Conservation (phyloP, 352 stramenopile genomes). For the Phytophthora chlamydospora region DNA sequence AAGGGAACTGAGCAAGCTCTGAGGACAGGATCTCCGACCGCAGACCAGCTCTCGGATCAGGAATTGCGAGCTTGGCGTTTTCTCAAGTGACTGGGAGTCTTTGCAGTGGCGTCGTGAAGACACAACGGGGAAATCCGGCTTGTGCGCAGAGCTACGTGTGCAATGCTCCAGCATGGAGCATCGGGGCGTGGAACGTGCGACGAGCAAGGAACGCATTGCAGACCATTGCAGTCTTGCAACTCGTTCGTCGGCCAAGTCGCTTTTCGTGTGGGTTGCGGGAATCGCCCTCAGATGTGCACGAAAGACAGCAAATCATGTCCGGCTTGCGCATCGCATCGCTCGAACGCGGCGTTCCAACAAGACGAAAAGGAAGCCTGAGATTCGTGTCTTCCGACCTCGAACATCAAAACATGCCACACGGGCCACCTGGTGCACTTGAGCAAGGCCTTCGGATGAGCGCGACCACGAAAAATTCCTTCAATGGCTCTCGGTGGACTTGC, state of each 20-base stretch:
- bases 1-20: background rate
- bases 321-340: slow-evolving; percentile 10
- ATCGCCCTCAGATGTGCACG: slow-evolving; percentile 32
- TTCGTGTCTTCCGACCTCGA: slow-evolving; percentile 18
- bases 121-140: slow-evolving; percentile 16
- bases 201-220: background rate
- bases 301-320: slow-evolving; percentile 33
- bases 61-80: slow-evolving; percentile 17
- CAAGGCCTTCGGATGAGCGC: background rate
- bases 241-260: slow-evolving; percentile 15
- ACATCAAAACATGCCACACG: slow-evolving; percentile 15
- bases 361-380: slow-evolving; percentile 7
- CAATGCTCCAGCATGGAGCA: slow-evolving; percentile 32
- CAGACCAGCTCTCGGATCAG: slow-evolving; percentile 15
- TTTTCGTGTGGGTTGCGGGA: slow-evolving; percentile 33
- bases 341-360: slow-evolving; percentile 5
- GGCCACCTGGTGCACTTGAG: slow-evolving; percentile 1
- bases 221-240: too few species aligned
- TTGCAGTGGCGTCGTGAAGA: background rate
- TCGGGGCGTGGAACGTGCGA: slow-evolving; percentile 28
- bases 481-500: slow-evolving; percentile 18
- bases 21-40: background rate
- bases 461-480: slow-evolving; percentile 17
- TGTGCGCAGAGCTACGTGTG: slow-evolving; percentile 22
- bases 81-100: slow-evolving; percentile 8